Evolutionary conservation across 2,329 filamentous ascomycete genomes (phyloP), one percentile per base, ranked within the genome.

Genomic region (Microsporum canis): DNA sequence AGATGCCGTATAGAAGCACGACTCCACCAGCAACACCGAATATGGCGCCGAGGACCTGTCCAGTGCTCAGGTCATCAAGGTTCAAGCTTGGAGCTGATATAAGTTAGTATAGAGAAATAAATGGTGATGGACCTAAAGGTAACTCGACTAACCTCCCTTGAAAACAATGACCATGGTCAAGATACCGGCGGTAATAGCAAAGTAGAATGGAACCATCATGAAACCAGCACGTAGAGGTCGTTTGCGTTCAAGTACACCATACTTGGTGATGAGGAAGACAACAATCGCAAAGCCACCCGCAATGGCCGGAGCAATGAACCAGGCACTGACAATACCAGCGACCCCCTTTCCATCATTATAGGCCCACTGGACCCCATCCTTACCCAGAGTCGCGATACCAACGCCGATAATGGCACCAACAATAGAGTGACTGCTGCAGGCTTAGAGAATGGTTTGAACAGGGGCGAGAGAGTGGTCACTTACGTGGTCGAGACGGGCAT

Each of bases 121-220:
- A 10, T n/a, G 27, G 33, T 23, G 29, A 57, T 10, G 17, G 5
- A 7, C 64, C 63, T 6, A 60, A 71, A 60, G 75, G 77, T 3
- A 72, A 71, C 65, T 78, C 75, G 62, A 80, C 72, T 36, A 34
- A 55, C 49, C 49, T 55, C 49, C 49, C 31, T 55, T 55, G 29
- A 55, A 55, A 55, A 87, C 78, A 61, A 88, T 82, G 63, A 87
- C 81, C 69, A 88, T 73, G 3, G 79, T 77, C 49, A 80, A 76
- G 58, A 81, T 73, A 17, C 72, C 78, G 49, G 73, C 77, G 0
- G 79, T 80, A 57, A 76, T 65, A 56, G 78, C 74, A 58, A 81
- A 76, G 68, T 80, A 82, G 68, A 77, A 70, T 3, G 79, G 78
- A 38, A 79, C 77, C 39, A 78, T 70, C 56, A 73, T 75, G 69